Evolutionary conservation across 2,329 filamentous ascomycete species (phyloP).

Genomic region (Fusarium begoniae): DNA sequence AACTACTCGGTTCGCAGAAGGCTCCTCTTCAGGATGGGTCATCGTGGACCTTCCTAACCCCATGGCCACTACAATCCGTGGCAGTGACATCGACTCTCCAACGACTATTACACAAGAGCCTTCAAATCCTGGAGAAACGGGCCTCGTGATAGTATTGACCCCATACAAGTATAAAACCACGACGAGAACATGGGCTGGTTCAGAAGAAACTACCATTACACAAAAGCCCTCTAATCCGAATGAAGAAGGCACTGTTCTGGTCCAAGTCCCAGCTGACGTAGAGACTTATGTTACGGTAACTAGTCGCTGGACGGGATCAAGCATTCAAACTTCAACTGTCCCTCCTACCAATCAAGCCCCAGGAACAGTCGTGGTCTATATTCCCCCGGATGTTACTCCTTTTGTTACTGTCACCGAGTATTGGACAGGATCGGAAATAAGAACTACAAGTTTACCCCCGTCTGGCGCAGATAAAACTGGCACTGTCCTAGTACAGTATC

Average conservation of each 20-base stretch:
- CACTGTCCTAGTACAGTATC: neutral
- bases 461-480: neutral
- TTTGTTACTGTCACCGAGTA: neutral
- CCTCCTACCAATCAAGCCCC: neutral
- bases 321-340: neutral
- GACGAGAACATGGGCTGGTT: neutral
- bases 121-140: neutral
- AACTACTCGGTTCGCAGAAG: neutral
- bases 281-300: neutral
- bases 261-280: neutral
- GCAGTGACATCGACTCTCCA: neutral
- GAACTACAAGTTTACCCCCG: neutral
- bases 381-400: neutral
- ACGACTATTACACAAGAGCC: neutral
- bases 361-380: neutral
- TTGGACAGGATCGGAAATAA: neutral
- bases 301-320: neutral
- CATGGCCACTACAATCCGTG: neutral
- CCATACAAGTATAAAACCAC: neutral
- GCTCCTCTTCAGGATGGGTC: neutral
- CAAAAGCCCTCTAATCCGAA: neutral
- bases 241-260: neutral
- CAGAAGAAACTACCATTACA: neutral
- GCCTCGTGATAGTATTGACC: neutral
- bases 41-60: neutral